phyloP scores from a whole-genome alignment of 208 protist species.

The Wallacemonas collosoma region DNA sequence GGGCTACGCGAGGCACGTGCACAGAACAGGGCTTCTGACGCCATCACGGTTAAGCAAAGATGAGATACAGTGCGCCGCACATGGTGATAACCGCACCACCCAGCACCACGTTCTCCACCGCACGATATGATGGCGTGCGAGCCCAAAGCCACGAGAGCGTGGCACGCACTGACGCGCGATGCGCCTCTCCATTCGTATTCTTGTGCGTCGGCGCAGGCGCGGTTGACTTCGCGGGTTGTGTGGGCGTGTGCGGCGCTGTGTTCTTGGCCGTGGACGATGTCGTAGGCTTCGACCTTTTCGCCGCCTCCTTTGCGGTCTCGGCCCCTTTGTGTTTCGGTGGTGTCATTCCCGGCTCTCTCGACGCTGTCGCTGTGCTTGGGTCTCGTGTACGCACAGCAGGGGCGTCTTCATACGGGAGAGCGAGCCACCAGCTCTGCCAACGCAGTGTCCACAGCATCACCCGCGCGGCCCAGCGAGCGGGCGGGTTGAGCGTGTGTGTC shows the following conservation, averaged over 20 bases:
- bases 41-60: not conserved
- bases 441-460: conserved; percentile 4
- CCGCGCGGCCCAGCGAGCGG: not conserved
- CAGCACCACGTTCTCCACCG: conserved; percentile 29
- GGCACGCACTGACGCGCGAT: not conserved
- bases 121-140: conserved; percentile 21
- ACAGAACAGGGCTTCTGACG: not conserved
- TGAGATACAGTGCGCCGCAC: not conserved
- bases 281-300: no score
- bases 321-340: no score
- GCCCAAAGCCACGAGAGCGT: conserved; percentile 2
- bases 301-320: no score
- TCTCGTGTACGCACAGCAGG: no score
- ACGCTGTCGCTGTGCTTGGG: not conserved
- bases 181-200: no score
- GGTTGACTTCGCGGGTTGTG: no score
- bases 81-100: conserved; percentile 23
- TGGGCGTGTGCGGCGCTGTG: no score
- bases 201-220: no score
- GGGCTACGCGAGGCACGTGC: no score
- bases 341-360: not conserved
- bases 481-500: conserved; percentile 1
- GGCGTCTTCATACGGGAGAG: not conserved
- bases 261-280: no score
- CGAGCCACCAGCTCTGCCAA: conserved; percentile 19